Base-by-base conservation (phyloP, 257 asterid genomes). In the Gynochthodes officinalis region DNA sequence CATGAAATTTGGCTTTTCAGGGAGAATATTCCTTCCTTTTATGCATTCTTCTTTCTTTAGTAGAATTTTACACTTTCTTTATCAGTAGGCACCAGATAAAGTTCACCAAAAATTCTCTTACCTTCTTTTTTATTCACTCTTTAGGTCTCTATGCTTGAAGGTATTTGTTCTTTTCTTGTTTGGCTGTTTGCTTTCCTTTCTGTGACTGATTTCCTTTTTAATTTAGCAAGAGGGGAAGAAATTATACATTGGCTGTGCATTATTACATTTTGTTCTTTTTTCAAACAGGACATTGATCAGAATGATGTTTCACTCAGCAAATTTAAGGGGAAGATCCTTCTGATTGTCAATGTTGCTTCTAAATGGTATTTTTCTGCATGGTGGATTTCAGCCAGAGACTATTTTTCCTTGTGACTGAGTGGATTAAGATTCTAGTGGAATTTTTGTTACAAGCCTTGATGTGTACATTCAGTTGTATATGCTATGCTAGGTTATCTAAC, bases 341-440 rank as follows among this genome's bases (percentile, higher is more conserved):
- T 94, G 72, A 86, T 94, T 48, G 98, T 94, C 43, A 94, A 94
- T 81, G 98, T 94, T 67, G 98, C 98, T 75, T 94, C 98, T 69
- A 83, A 78, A 91, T 94, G 98, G 98, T 91, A 89, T 37, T 43
- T 70, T 75, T 72, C 52, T 48, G 33, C 4, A 6, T 44, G 2
- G 8, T 30, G 40, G 53, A 33, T 52, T 63, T 39, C 11, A 14
- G 21, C n/a, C 19, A 39, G 8, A 49, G 15, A 9, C 46, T 63
- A 1, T 63, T 53, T 21, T 35, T 18, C 37, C 59, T 1, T 27
- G 57, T 50, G 35, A 27, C 37, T 25, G 12, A 23, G 14, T 33
- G 21, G 72, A 49, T 30, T 25, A 52, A 30, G 21, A 11, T 54
- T 28, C 49, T 32, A 19, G 13, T 68, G 37, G 30, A 46, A 33